phyloP scores from a whole-genome alignment of 495 filamentous ascomycete species.

The Penicillium samsonianum region DNA sequence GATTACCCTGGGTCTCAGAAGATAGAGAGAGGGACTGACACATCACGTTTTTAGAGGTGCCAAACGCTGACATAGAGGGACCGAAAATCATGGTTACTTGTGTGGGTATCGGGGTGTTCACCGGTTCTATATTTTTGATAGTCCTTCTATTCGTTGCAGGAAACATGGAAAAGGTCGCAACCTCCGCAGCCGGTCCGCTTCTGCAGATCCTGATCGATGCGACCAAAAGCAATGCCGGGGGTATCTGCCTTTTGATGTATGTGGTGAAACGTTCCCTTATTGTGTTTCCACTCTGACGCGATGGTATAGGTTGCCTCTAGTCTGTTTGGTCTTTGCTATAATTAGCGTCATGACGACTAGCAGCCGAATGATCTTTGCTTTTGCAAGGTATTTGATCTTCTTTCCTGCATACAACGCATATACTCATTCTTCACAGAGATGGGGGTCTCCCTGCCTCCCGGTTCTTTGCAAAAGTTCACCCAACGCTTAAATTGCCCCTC shows the following conservation, averaged over 20 bases:
- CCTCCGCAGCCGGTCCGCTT: conserved; percentile 60
- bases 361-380: conserved; percentile 73
- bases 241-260: conserved; percentile 66
- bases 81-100: conserved; percentile 72
- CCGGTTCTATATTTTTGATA: conserved; percentile 66
- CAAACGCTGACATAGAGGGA: conserved; percentile 59
- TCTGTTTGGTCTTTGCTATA: conserved; percentile 68
- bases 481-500: conserved; percentile 60
- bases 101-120: conserved; percentile 65
- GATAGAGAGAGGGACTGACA: conserved; percentile 8
- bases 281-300: conserved; percentile 4
- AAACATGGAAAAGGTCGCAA: conserved; percentile 55
- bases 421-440: conserved; percentile 46
- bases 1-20: neutral
- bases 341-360: conserved; percentile 71
- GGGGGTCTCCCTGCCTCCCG: conserved; percentile 65
- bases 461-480: conserved; percentile 63
- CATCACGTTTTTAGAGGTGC: conserved; percentile 54
- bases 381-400: conserved; percentile 45
- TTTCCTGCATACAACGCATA: neutral
- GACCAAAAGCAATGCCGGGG: conserved; percentile 60
- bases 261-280: neutral
- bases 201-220: conserved; percentile 69
- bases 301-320: conserved; percentile 54
- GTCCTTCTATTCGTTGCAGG: conserved; percentile 63